A percentile compares a stretch with the other conserved stretches of the same genome.
phyloP scores from a whole-genome alignment of 1,284 basidiomycete species.

The Pseudozyma flocculosa region DNA sequence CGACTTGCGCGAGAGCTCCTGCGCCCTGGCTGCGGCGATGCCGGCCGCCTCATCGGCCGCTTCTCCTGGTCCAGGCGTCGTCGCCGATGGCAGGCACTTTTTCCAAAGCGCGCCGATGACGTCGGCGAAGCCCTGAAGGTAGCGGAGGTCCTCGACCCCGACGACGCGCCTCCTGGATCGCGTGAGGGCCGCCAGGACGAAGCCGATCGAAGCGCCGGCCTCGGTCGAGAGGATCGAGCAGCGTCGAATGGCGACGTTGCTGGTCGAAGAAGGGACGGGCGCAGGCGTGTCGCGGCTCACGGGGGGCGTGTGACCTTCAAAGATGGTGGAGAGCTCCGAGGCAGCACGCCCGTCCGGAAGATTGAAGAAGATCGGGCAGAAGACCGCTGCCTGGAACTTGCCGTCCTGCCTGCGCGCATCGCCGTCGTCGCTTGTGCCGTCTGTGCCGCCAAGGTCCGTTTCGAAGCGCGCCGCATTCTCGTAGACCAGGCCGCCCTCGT shows the following conservation, averaged over 20 bases:
- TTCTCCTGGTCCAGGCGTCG: background rate
- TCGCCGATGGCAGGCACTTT: background rate
- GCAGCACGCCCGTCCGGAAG: no score
- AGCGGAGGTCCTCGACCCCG: background rate
- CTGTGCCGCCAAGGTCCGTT: no score
- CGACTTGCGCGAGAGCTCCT: background rate
- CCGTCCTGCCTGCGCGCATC: no score
- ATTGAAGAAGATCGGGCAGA: no score
- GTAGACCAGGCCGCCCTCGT: no score
- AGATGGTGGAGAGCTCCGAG: no score
- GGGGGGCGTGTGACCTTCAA: no score
- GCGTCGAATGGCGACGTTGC: background rate
- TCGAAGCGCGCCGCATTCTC: no score
- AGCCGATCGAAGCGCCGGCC: background rate
- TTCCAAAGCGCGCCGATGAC: background rate
- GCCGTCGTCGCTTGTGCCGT: no score
- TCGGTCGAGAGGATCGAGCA: background rate
- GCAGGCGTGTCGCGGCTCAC: no score
- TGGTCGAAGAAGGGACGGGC: background rate
- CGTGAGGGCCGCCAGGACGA: background rate
- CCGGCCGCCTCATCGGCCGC: background rate
- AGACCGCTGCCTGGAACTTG: no score
- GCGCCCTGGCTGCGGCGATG: background rate
- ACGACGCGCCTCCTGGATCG: background rate
- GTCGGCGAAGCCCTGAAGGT: background rate